phyloP scores from a whole-genome alignment of 1,284 basidiomycete species.

The Peniophora sp. region DNA sequence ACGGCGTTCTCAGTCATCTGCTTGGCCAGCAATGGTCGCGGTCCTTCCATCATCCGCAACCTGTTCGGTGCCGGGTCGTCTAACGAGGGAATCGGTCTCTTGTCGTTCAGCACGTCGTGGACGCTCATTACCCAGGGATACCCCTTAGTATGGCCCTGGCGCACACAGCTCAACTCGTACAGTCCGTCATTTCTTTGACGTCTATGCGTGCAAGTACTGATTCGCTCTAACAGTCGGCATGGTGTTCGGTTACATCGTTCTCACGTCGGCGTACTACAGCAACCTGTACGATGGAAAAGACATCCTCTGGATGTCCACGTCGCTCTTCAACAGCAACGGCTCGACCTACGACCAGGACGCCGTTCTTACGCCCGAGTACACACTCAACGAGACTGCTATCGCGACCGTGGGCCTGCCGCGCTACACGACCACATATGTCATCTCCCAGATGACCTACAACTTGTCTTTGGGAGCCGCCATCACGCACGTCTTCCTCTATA shows the following conservation, averaged over 20 bases:
- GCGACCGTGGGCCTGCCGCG: constrained; percentile 33
- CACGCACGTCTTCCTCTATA: constrained; percentile 41
- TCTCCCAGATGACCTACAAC: constrained; percentile 44
- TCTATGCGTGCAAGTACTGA: neutral
- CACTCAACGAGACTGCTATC: constrained; percentile 31
- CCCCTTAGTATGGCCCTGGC: constrained; percentile 42
- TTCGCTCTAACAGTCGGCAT: constrained; percentile 30
- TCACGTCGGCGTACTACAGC: constrained; percentile 39
- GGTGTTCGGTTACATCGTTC: constrained; percentile 37
- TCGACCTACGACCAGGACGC: constrained; percentile 35
- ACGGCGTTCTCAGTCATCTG: constrained; percentile 45
- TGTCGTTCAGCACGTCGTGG: constrained; percentile 44
- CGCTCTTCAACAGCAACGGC: constrained; percentile 35
- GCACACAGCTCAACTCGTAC: constrained; percentile 40
- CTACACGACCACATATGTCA: constrained; percentile 43
- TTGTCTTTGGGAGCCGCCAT: constrained; percentile 40
- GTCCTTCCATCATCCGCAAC: constrained; percentile 33
- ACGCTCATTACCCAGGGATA: constrained; percentile 45
- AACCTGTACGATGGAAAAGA: constrained; percentile 41
- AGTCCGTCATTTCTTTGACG: constrained; percentile 16
- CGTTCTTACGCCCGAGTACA: constrained; percentile 34
- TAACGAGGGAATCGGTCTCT: constrained; percentile 43
- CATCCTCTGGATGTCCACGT: constrained; percentile 41
- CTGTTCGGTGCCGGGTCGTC: constrained; percentile 44
- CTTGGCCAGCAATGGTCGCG: constrained; percentile 38